These are phyloP conservation scores for Adansonia gregorii DNA, from an alignment of 441 rosid genomes.

Conservation along the genomic window DNA sequence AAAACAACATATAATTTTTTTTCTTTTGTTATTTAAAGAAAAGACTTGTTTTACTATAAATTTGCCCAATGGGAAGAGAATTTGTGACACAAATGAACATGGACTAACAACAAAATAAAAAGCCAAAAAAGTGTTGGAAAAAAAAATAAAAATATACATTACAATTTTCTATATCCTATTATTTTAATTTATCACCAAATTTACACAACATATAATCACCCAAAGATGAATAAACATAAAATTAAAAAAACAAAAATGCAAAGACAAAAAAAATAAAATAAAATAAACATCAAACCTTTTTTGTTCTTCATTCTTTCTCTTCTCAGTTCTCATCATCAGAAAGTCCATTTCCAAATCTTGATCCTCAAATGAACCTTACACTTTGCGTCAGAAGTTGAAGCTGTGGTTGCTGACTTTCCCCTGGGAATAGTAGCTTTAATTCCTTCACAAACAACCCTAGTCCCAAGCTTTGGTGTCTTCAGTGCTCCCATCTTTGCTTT, in stretches of 20 bases:
- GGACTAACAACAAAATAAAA: background rate
- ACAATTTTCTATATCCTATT: background rate
- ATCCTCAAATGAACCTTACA: conserved; percentile 78
- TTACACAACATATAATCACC: conserved; percentile 28
- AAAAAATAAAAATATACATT: conserved; percentile 1
- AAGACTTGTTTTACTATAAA: background rate
- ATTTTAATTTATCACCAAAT: conserved; percentile 23
- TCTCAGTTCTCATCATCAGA: conserved; percentile 40
- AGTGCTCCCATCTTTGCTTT: conserved; percentile 65
- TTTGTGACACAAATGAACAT: background rate
- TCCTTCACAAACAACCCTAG: conserved; percentile 68
- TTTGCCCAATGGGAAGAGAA: background rate
- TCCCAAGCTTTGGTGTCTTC: conserved; percentile 57
- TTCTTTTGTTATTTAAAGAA: background rate
- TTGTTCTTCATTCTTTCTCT: background rate
- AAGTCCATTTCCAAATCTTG: conserved; percentile 86
- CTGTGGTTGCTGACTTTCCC: conserved; percentile 58
- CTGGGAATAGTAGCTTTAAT: conserved; percentile 55
- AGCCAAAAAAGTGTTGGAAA: background rate
- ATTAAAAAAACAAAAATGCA: background rate
- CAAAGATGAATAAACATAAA: background rate
- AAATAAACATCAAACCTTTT: conserved; percentile 34
- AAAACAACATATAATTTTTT: background rate
- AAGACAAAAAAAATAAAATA: conserved; percentile 23
- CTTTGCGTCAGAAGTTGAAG: conserved; percentile 52